Conservation (phyloP, 2,329 filamentous ascomycete genomes). For the Neofusicoccum cordaticola region DNA sequence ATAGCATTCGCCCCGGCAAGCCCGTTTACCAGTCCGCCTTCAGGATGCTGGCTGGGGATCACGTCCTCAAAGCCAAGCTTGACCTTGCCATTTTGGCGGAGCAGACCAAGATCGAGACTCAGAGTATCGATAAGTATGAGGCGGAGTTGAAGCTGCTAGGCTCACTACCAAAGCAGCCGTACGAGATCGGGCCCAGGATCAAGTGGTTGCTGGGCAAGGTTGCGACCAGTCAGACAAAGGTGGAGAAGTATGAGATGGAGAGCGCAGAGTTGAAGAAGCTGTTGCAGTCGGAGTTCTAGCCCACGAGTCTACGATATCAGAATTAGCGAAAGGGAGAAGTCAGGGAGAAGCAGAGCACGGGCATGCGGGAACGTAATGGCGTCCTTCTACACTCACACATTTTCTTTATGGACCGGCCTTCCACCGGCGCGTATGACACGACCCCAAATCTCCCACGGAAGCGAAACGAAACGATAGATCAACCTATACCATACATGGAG, state of each 20-base stretch:
- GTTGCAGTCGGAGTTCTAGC: constrained; percentile 53
- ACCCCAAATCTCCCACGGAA: background rate
- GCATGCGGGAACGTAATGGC: too few relatives aligned
- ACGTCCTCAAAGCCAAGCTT: constrained; percentile 69
- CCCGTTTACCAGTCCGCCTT: constrained; percentile 88
- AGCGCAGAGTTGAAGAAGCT: constrained; percentile 70
- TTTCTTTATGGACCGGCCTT: background rate
- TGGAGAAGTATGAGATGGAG: constrained; percentile 70
- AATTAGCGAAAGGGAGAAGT: background rate
- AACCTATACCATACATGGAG: too few relatives aligned
- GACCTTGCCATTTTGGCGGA: constrained; percentile 66
- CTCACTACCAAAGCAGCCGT: constrained; percentile 64
- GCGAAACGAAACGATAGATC: too few relatives aligned
- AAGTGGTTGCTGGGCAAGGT: constrained; percentile 74
- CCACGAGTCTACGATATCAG: background rate
- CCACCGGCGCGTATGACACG: background rate
- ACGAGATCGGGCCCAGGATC: constrained; percentile 64
- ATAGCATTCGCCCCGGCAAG: constrained; percentile 73
- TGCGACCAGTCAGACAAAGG: constrained; percentile 68
- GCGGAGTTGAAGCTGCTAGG: constrained; percentile 71
- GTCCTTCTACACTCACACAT: background rate
- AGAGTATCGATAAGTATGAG: constrained; percentile 75
- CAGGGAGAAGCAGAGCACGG: background rate
- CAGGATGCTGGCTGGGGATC: constrained; percentile 65
- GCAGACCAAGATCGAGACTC: constrained; percentile 67